Percentiles rank a stretch among this genome's conserved stretches.
phyloP scores from a whole-genome alignment of 306 rosid species.

The Casuarina equisetifolia region DNA sequence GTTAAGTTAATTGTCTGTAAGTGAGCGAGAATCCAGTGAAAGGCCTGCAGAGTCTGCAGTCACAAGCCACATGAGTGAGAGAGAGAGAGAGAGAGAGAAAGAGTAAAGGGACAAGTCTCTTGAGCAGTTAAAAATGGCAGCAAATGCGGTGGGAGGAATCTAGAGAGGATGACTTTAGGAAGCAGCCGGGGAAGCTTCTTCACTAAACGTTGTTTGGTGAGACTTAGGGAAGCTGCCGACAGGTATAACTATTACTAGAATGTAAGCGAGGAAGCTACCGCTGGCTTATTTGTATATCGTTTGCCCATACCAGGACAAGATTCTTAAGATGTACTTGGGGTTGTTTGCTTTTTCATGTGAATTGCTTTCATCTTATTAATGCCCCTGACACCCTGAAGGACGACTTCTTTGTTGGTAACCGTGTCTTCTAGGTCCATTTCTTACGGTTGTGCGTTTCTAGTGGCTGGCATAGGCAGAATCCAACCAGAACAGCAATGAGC shows the following conservation, averaged over 20 bases:
- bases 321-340: neutral
- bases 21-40: neutral
- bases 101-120: constrained; percentile 9
- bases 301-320: neutral
- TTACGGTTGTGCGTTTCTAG: too few relatives aligned
- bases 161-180: constrained; percentile 28
- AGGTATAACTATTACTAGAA: neutral
- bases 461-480: too few relatives aligned
- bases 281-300: neutral
- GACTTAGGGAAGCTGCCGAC: constrained; percentile 20
- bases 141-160: constrained; percentile 10
- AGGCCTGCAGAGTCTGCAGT: neutral
- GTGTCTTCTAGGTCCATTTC: too few relatives aligned
- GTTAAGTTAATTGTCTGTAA: neutral
- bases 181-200: constrained; percentile 43
- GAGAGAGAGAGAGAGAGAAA: neutral
- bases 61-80: constrained; percentile 1
- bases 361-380: too few relatives aligned
- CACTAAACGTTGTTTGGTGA: neutral
- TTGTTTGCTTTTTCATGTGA: neutral
- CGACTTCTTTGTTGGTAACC: too few relatives aligned
- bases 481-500: too few relatives aligned
- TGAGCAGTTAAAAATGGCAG: constrained; percentile 25
- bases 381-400: too few relatives aligned
- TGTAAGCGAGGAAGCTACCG: neutral